Evolutionary conservation across 2,329 filamentous ascomycete genomes (phyloP).

Genomic region (Pseudovirgaria hyperparasitica): DNA sequence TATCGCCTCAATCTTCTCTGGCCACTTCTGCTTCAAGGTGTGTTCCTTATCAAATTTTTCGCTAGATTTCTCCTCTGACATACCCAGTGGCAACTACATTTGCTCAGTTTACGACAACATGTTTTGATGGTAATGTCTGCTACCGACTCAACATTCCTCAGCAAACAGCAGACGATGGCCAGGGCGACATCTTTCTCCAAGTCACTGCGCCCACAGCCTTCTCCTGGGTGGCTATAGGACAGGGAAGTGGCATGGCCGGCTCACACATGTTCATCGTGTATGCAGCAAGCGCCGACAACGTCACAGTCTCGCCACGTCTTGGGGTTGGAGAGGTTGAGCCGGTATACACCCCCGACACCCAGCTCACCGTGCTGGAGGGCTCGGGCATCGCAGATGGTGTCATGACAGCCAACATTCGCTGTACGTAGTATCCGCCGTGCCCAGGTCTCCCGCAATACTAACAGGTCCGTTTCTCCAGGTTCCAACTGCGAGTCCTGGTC

Average conservation of each 20-base stretch:
- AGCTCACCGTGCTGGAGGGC: constrained; percentile 43
- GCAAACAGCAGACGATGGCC: constrained; percentile 32
- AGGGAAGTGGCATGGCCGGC: constrained; percentile 41
- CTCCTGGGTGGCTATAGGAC: constrained; percentile 47
- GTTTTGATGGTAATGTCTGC: constrained; percentile 27
- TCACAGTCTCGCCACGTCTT: constrained; percentile 47
- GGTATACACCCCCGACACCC: constrained; percentile 25
- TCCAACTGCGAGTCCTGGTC: constrained; percentile 35
- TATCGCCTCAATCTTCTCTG: no score
- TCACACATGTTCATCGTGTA: constrained; percentile 53
- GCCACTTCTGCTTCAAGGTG: no score
- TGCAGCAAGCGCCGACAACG: constrained; percentile 38
- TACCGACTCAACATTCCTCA: constrained; percentile 44
- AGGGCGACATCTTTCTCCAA: constrained; percentile 49
- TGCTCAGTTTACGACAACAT: constrained; percentile 4
- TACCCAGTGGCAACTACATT: constrained; percentile 3
- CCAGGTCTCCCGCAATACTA: constrained; percentile 1
- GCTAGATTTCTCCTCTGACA: no score
- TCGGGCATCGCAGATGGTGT: constrained; percentile 40
- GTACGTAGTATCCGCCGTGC: constrained; percentile 5
- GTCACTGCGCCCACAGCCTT: constrained; percentile 41
- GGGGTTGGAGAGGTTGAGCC: constrained; percentile 39
- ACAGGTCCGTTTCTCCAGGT: constrained; percentile 11
- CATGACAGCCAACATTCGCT: constrained; percentile 48
- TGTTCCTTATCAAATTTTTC: no score